phyloP scores from a whole-genome alignment of 176 grass and related monocot species.

The Thinopyrum elongatum region DNA sequence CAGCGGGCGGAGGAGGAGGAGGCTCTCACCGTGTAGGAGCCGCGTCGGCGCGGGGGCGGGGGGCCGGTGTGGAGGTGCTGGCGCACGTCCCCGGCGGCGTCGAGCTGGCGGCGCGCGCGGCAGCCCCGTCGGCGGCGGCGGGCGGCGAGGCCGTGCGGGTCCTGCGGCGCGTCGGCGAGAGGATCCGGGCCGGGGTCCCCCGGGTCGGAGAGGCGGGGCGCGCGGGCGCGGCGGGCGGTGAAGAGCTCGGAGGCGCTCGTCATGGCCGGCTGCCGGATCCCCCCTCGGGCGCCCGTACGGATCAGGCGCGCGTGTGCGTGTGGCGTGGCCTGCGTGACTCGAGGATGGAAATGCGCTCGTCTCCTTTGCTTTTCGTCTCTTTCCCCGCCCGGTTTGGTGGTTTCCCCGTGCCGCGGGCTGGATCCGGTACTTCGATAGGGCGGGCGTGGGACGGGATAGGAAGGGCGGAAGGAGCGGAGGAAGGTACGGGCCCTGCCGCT shows the following conservation, averaged over 20 bases:
- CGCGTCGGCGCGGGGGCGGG: constrained; percentile 36
- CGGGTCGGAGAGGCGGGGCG: constrained; percentile 46
- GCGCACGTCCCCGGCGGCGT: constrained; percentile 32
- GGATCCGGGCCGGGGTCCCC: constrained; percentile 30
- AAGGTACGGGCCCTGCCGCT: neutral
- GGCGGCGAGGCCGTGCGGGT: constrained; percentile 38
- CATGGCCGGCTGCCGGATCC: constrained; percentile 35
- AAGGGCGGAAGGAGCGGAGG: neutral
- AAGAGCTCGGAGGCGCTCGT: constrained; percentile 96
- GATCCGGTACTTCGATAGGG: neutral
- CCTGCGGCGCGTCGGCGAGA: constrained; percentile 10
- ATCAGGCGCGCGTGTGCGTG: neutral
- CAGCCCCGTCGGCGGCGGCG: constrained; percentile 35
- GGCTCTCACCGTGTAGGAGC: constrained; percentile 41
- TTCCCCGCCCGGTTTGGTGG: neutral
- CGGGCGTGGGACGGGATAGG: neutral
- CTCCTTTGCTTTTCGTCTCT: neutral
- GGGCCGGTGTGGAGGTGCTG: constrained; percentile 35
- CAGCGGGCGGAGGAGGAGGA: neutral
- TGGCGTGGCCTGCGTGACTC: neutral
- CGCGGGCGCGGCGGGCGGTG: constrained; percentile 58
- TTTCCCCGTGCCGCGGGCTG: neutral
- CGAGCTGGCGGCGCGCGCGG: constrained; percentile 41
- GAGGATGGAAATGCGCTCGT: neutral
- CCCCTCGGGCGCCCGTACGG: neutral